Conservation (phyloP, 495 filamentous ascomycete species). For the Lindgomyces ingoldianus region DNA sequence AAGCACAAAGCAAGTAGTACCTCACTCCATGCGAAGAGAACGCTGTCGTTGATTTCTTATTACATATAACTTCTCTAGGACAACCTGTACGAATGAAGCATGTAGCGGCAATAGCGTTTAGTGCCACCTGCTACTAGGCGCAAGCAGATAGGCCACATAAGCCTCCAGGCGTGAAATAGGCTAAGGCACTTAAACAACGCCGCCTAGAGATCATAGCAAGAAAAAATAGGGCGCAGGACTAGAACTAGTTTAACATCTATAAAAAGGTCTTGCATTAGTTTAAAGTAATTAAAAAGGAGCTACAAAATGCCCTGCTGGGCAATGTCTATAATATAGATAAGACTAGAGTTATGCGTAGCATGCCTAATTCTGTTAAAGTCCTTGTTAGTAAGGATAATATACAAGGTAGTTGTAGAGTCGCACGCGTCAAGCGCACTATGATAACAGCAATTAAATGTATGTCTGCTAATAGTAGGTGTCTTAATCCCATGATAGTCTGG, state of each 20-base stretch:
- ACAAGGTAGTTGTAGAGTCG: no score
- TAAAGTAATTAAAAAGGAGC: no score
- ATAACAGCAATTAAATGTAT: slow-evolving; percentile 42
- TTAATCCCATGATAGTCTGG: slow-evolving; percentile 45
- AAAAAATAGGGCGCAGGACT: slow-evolving; percentile 33
- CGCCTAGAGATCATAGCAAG: slow-evolving; percentile 36
- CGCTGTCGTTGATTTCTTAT: slow-evolving; percentile 12
- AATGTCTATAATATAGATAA: no score
- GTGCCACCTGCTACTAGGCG: background rate
- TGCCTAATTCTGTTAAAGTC: slow-evolving; percentile 45
- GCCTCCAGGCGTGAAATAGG: slow-evolving; percentile 28
- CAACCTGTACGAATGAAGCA: slow-evolving; percentile 22
- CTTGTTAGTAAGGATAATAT: slow-evolving; percentile 42
- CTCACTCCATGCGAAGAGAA: no score
- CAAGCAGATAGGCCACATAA: background rate
- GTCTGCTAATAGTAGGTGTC: slow-evolving; percentile 37
- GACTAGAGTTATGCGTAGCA: no score
- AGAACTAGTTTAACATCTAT: slow-evolving; percentile 41
- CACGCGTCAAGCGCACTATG: slow-evolving; percentile 33
- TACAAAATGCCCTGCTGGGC: no score
- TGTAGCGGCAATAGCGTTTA: no score
- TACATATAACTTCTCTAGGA: slow-evolving; percentile 9
- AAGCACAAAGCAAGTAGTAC: no score
- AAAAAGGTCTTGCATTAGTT: slow-evolving; percentile 47
- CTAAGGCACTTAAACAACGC: slow-evolving; percentile 35